Evolutionary conservation across 179 eudicot species (phyloP).

Genomic region (Beta macrorhiza): DNA sequence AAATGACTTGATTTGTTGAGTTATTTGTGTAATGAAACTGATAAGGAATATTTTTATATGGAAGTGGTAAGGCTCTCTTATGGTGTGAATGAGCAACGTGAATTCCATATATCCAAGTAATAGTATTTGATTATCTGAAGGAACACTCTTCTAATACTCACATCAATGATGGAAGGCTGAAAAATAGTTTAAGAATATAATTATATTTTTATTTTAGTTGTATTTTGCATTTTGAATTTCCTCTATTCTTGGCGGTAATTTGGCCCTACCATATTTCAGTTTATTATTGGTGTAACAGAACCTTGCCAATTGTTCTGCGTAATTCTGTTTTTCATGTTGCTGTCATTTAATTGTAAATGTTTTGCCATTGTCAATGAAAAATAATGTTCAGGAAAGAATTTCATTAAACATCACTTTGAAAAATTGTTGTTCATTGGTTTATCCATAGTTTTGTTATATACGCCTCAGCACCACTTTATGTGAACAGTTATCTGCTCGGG

Average conservation of each 20-base stretch:
- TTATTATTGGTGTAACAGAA: background rate
- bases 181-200: too few species aligned
- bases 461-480: slow-evolving; percentile 4
- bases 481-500: slow-evolving; percentile 32
- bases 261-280: background rate
- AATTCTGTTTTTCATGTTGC: background rate
- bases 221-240: background rate
- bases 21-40: too few species aligned
- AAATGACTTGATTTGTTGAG: too few species aligned
- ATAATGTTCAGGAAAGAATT: background rate
- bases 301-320: background rate
- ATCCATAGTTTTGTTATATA: background rate
- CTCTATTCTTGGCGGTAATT: background rate
- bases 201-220: background rate
- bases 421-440: background rate
- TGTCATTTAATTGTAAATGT: background rate
- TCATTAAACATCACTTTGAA: background rate
- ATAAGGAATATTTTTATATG: too few species aligned
- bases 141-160: too few species aligned
- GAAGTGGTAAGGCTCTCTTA: too few species aligned
- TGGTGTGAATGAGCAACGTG: too few species aligned
- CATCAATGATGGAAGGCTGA: too few species aligned
- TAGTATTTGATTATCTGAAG: too few species aligned
- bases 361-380: background rate
- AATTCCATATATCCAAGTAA: too few species aligned